phyloP scores from a whole-genome alignment of 495 filamentous ascomycete species.

The Hypoxylon cercidicola region DNA sequence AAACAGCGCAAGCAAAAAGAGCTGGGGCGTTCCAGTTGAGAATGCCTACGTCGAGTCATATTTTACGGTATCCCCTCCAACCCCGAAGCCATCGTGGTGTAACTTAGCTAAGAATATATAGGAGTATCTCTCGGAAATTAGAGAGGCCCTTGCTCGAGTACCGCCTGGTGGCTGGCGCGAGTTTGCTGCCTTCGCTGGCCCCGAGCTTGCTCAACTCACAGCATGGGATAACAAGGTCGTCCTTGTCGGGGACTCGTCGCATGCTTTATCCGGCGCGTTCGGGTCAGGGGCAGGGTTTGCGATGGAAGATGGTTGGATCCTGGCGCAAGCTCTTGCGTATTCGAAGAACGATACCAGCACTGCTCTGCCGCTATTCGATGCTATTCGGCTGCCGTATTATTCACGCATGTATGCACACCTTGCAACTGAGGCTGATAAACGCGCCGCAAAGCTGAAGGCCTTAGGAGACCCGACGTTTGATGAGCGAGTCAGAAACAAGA shows the following conservation, averaged over 20 bases:
- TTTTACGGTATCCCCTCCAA: conserved; percentile 42
- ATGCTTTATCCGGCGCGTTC: conserved; percentile 60
- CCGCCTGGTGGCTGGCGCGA: conserved; percentile 55
- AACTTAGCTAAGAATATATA: conserved; percentile 17
- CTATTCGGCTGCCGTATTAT: conserved; percentile 59
- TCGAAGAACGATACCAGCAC: conserved; percentile 37
- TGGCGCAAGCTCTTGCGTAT: conserved; percentile 55
- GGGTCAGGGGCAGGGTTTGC: conserved; percentile 63
- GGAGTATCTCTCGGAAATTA: conserved; percentile 51
- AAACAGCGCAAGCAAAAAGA: conserved; percentile 50
- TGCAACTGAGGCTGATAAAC: conserved; percentile 38
- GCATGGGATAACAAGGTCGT: conserved; percentile 58
- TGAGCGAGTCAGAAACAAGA: conserved; percentile 46
- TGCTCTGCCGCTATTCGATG: conserved; percentile 55
- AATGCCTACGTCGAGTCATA: conserved; percentile 56
- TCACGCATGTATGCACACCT: conserved; percentile 53
- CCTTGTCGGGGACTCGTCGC: conserved; percentile 61
- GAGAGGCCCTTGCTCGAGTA: conserved; percentile 49
- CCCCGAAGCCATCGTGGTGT: too few relatives aligned
- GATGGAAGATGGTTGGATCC: conserved; percentile 61
- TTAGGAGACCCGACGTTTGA: conserved; percentile 33
- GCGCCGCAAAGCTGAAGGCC: conserved; percentile 36
- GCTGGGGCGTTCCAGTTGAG: conserved; percentile 58
- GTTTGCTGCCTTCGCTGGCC: conserved; percentile 57
- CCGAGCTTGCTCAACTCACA: conserved; percentile 49